phyloP scores from a whole-genome alignment of 129 eudicot genomes.

The Artemisia annua region DNA sequence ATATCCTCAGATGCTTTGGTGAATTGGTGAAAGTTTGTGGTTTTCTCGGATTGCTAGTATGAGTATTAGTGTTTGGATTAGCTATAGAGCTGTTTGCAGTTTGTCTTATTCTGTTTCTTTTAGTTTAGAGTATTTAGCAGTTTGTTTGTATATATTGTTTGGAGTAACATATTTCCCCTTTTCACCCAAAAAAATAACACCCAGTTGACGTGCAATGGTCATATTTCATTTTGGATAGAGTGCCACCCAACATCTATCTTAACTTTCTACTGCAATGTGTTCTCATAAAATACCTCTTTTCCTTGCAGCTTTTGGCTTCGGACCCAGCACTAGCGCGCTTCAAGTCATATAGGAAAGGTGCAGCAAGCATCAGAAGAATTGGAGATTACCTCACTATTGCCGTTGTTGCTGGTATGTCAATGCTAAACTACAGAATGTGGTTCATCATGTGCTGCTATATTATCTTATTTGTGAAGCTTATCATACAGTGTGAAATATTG shows the following conservation, averaged over 20 bases:
- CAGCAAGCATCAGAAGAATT: conserved; percentile 51
- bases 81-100: too few species aligned
- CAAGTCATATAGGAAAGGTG: conserved; percentile 71
- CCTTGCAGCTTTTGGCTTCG: conserved; percentile 71
- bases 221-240: background rate
- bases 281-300: conserved; percentile 10
- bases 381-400: conserved; percentile 79
- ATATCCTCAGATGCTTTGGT: too few species aligned
- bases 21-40: too few species aligned
- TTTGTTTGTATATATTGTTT: too few species aligned
- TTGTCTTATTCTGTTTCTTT: too few species aligned
- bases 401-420: conserved; percentile 76
- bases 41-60: too few species aligned
- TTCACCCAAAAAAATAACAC: too few species aligned
- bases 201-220: conserved; percentile 13
- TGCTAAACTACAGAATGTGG: conserved; percentile 11
- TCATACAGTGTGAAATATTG: background rate
- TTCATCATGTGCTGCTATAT: background rate
- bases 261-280: background rate
- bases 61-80: too few species aligned
- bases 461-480: background rate
- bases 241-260: conserved; percentile 4
- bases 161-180: too few species aligned
- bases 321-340: conserved; percentile 76
- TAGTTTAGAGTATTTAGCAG: too few species aligned